Percentiles rank a stretch among this genome's conserved stretches.
Conservation (phyloP, 2,329 filamentous ascomycete species). For the Knufia fluminis region DNA sequence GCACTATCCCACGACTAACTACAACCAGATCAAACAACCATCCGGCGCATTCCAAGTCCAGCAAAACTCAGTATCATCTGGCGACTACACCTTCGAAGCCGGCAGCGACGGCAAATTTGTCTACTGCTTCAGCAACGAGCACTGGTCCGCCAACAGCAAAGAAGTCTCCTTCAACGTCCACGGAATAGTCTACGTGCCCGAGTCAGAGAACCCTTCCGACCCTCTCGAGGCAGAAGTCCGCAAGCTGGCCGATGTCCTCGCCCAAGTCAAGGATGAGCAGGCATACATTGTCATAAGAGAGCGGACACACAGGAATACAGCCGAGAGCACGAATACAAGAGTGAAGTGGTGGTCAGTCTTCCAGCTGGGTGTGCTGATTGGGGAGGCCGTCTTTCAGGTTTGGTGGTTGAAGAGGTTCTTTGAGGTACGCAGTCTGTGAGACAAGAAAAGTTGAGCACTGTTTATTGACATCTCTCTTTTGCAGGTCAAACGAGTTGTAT, state of each 20-base stretch:
- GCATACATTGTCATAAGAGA: conserved; percentile 92
- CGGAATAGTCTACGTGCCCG: conserved; percentile 93
- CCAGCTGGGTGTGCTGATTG: conserved; percentile 78
- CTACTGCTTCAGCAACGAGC: conserved; percentile 99
- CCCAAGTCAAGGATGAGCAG: conserved; percentile 95
- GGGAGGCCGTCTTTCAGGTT: conserved; percentile 93
- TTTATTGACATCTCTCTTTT: conserved; percentile 13
- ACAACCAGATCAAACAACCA: conserved; percentile 65
- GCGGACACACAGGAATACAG: conserved; percentile 93
- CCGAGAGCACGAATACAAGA: conserved; percentile 91
- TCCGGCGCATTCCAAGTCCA: conserved; percentile 64
- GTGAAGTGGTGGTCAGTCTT: conserved; percentile 99
- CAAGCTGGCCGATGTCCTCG: conserved; percentile 71
- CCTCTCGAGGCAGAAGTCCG: conserved; percentile 87
- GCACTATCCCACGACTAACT: background rate
- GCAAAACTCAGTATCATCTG: conserved; percentile 72
- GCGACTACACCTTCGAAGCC: conserved; percentile 87
- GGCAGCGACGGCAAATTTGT: conserved; percentile 75
- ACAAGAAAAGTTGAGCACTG: conserved; percentile 12
- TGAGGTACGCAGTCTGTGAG: conserved; percentile 49
- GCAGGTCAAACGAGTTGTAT: conserved; percentile 42
- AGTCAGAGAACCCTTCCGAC: conserved; percentile 72
- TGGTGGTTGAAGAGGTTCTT: conserved; percentile 99
- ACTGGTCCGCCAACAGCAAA: conserved; percentile 92
- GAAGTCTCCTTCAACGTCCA: conserved; percentile 99